Base-by-base conservation (phyloP, 148 eudicot genomes). In the Spergularia bocconei region DNA sequence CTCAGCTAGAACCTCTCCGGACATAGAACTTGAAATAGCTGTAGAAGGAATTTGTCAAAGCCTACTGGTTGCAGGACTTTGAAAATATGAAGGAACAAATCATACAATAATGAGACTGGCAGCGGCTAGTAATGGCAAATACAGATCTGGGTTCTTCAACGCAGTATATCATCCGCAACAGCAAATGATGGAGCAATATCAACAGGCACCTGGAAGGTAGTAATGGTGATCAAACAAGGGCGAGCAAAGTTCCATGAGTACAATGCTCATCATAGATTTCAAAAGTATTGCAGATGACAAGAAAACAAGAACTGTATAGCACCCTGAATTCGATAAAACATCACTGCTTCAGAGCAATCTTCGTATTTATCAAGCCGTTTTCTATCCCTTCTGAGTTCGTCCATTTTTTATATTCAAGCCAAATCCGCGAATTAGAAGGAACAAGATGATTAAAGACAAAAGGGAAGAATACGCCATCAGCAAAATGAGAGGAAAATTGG, bases 111-210 rank as follows among this genome's bases (percentile, higher is more conserved):
- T 44, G 48, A 44, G 48, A 6, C 36, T 29, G 36, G 2, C 36
- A 29, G 36, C 2, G 36, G 48, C 10, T 9, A 44, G 7, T 44
- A 44, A 44, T 44, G 48, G 36, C 68, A 4, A 25, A 25, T 13
- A 6, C 44, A 55, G 1, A 36, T 44, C 69, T 78, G 63, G 75
- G 41, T 19, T 9, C 29, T 53, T 63, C 65, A 67, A 57, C 41
- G 81, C 77, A 87, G 75, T 79, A 91, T 72, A 67, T 88, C 50
- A 38, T 89, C 88, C 39, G 88, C 98, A 25, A 85, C 71, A 16
- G 93, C 85, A 77, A 95, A 92, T 67, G 79, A 72, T 0, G 96
- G 97, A 79, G 83, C 75, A 71, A 95, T 90, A 77, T 95, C 97
- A 75, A 95, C 93, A 0, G 98, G 98, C 68, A 95, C 98, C 98